These are phyloP conservation scores for Novakomyces olei DNA, from an alignment of 805 yeast genomes.

Conservation along the genomic window DNA sequence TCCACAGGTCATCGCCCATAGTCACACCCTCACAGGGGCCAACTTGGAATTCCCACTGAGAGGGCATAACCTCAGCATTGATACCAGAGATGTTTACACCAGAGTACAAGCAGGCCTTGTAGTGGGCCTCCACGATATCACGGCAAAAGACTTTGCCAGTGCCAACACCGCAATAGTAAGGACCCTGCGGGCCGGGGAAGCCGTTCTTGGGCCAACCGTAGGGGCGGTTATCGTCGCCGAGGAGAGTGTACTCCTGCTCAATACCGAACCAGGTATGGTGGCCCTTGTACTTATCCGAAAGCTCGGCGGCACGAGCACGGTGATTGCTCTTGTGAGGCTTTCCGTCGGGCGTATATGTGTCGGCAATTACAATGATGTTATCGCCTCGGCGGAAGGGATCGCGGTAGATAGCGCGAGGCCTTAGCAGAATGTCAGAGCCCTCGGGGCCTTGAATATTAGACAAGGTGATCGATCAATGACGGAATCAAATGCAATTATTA, in stretches of 20 bases:
- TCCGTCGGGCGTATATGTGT: slow-evolving; percentile 96
- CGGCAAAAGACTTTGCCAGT: slow-evolving; percentile 94
- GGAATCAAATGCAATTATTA: too few relatives aligned
- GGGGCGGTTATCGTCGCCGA: slow-evolving; percentile 70
- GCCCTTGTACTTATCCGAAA: slow-evolving; percentile 73
- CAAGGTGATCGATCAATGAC: too few relatives aligned
- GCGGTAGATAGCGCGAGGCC: slow-evolving; percentile 87
- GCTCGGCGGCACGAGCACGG: slow-evolving; percentile 89
- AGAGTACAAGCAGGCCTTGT: slow-evolving; percentile 89
- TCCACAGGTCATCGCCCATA: slow-evolving; percentile 96
- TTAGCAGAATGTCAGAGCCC: slow-evolving; percentile 82
- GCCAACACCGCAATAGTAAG: slow-evolving; percentile 99
- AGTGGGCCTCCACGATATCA: slow-evolving; percentile 97
- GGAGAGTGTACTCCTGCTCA: slow-evolving; percentile 95
- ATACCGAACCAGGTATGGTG: slow-evolving; percentile 91
- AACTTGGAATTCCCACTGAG: slow-evolving; percentile 99
- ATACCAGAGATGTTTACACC: slow-evolving; percentile 86
- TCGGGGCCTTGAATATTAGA: too few relatives aligned
- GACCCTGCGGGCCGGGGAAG: slow-evolving; percentile 99
- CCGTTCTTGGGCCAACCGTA: slow-evolving; percentile 99
- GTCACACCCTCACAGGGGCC: slow-evolving; percentile 90
- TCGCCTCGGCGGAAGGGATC: slow-evolving; percentile 98
- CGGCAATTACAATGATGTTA: slow-evolving; percentile 82
- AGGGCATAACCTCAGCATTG: slow-evolving; percentile 99
- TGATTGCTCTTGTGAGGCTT: slow-evolving; percentile 97